phyloP scores from a whole-genome alignment of 1,139 yeast genomes.

The Saccharomycopsis phalli region DNA sequence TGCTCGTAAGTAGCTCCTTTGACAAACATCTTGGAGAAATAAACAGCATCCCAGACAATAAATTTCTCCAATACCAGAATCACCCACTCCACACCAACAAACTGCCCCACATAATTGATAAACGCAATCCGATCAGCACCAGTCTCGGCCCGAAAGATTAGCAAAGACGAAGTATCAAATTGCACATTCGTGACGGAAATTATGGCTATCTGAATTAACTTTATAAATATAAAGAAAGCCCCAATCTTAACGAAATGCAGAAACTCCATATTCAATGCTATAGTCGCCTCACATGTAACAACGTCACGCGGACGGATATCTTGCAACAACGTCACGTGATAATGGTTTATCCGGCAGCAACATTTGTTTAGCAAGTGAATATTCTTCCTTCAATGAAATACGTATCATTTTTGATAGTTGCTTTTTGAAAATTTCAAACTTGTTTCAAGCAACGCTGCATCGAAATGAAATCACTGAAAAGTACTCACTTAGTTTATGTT shows the following conservation, averaged over 20 bases:
- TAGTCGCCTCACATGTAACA: too few relatives aligned
- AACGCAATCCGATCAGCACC: constrained; percentile 3
- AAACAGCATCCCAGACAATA: constrained; percentile 81
- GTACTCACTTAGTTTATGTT: too few relatives aligned
- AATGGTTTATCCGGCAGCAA: too few relatives aligned
- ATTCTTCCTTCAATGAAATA: too few relatives aligned
- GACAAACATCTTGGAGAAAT: constrained; percentile 51
- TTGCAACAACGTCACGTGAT: too few relatives aligned
- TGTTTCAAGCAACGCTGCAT: too few relatives aligned
- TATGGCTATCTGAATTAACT: constrained; percentile 31
- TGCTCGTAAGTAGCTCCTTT: constrained; percentile 59
- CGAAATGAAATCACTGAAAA: too few relatives aligned
- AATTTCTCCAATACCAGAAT: constrained; percentile 37
- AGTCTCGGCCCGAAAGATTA: constrained; percentile 24
- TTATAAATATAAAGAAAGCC: constrained; percentile 29
- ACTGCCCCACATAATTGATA: neutral
- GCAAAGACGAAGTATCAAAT: constrained; percentile 41
- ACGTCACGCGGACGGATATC: too few relatives aligned
- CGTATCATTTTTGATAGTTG: too few relatives aligned
- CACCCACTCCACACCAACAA: constrained; percentile 3
- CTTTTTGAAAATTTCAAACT: too few relatives aligned
- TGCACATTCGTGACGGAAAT: constrained; percentile 35
- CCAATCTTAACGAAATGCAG: constrained; percentile 12
- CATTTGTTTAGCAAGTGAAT: too few relatives aligned
- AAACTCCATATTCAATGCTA: constrained; percentile 7